Percentiles rank a stretch among this genome's conserved stretches.
phyloP scores from a whole-genome alignment of 208 protist species.

The Angomonas desouzai region DNA sequence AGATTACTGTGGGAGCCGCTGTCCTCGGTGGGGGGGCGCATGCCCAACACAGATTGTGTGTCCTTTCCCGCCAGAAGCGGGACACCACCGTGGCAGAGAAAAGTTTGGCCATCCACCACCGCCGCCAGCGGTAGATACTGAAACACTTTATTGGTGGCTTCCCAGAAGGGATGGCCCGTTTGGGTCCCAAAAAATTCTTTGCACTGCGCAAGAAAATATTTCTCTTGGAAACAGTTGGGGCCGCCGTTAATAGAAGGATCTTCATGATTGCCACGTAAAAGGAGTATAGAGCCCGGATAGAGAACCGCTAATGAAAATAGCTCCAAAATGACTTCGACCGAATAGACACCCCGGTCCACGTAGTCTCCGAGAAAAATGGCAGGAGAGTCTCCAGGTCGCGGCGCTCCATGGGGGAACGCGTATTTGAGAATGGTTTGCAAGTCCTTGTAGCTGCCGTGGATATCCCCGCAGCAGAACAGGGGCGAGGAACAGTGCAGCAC shows the following conservation, averaged over 20 bases:
- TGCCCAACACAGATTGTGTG: constrained; percentile 2
- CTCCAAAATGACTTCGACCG: constrained; percentile 67
- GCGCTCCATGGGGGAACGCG: constrained; percentile 40
- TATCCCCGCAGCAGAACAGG: constrained; percentile 64
- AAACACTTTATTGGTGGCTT: constrained; percentile 68
- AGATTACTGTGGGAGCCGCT: background rate
- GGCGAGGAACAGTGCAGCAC: constrained; percentile 42
- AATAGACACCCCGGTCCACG: constrained; percentile 90
- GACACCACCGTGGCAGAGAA: constrained; percentile 88
- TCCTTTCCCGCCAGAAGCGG: constrained; percentile 32
- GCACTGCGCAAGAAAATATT: constrained; percentile 62
- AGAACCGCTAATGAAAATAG: constrained; percentile 70
- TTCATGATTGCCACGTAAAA: constrained; percentile 90
- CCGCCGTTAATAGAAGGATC: constrained; percentile 70
- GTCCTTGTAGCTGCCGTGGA: constrained; percentile 71
- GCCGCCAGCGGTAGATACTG: constrained; percentile 67
- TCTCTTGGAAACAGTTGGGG: constrained; percentile 38
- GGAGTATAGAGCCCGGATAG: constrained; percentile 55
- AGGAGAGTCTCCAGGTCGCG: constrained; percentile 40
- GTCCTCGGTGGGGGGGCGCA: background rate
- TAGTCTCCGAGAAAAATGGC: constrained; percentile 97
- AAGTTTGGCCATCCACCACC: constrained; percentile 77
- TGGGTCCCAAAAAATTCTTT: constrained; percentile 49
- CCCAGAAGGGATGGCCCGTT: constrained; percentile 62
- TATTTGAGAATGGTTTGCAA: constrained; percentile 39